Conservation (phyloP, 345 rosid species). For the Arabidopsis arenosa region DNA sequence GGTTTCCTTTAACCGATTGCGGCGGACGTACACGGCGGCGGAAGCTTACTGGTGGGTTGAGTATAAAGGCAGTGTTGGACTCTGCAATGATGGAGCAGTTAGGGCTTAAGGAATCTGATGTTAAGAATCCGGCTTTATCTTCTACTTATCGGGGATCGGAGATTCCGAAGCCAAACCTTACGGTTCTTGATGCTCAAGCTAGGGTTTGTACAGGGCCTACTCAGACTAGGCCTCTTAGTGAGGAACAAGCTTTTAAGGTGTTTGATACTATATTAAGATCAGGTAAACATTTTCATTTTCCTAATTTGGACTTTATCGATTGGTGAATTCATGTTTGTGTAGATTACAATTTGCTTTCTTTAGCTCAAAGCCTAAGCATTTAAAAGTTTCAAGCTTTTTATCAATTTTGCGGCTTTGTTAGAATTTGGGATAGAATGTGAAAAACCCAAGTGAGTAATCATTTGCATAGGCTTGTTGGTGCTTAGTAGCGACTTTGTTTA, state of each 20-base stretch:
- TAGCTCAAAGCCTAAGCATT: slow-evolving; percentile 1
- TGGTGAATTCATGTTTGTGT: not conserved
- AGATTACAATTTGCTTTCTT: not conserved
- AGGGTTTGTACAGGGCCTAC: slow-evolving; percentile 98
- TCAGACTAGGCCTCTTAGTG: slow-evolving; percentile 77
- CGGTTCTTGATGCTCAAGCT: slow-evolving; percentile 91
- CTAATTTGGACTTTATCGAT: slow-evolving; percentile 5
- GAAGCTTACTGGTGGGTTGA: slow-evolving; percentile 38
- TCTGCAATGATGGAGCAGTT: slow-evolving; percentile 58
- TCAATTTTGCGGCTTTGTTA: not conserved
- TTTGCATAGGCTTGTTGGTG: slow-evolving; percentile 23
- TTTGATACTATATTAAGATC: slow-evolving; percentile 81
- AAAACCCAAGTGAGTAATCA: not conserved
- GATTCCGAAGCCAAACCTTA: slow-evolving; percentile 77
- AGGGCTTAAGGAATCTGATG: slow-evolving; percentile 68
- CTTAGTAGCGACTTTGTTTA: not conserved
- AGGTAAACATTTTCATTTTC: slow-evolving; percentile 46
- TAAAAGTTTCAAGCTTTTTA: slow-evolving; percentile 19
- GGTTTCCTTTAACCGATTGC: slow-evolving; percentile 36
- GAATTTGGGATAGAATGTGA: slow-evolving; percentile 8
- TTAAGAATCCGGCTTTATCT: slow-evolving; percentile 71
- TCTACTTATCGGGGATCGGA: slow-evolving; percentile 68
- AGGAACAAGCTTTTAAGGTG: slow-evolving; percentile 76
- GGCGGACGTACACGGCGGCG: slow-evolving; percentile 42
- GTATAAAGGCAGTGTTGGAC: slow-evolving; percentile 51